Conservation (phyloP, 768 basidiomycete species). For the Leccinellum rugosiceps region DNA sequence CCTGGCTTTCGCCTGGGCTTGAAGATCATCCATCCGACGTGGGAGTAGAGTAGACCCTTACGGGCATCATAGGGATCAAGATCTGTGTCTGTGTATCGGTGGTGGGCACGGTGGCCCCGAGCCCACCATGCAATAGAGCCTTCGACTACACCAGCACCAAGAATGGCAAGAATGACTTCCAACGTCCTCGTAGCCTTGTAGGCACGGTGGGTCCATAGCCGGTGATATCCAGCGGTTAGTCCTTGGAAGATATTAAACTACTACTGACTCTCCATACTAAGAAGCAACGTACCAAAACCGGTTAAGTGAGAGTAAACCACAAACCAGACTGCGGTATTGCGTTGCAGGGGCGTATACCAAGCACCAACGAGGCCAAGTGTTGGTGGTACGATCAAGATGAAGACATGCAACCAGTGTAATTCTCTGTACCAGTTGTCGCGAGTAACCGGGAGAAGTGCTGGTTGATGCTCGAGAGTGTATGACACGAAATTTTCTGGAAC, state of each 20-base stretch:
- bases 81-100: conserved; percentile 92
- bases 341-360: conserved; percentile 1
- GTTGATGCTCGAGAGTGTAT: conserved; percentile 7
- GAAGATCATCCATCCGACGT: conserved; percentile 86
- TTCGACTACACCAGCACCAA: conserved; percentile 86
- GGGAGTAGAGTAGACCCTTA: conserved; percentile 78
- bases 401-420: conserved; percentile 6
- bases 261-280: neutral
- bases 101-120: conserved; percentile 91
- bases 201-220: conserved; percentile 89
- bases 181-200: conserved; percentile 86
- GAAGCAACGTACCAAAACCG: conserved; percentile 59
- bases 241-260: conserved; percentile 35
- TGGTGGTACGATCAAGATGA: conserved; percentile 4
- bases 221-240: conserved; percentile 89
- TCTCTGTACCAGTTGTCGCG: conserved; percentile 13
- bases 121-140: conserved; percentile 99
- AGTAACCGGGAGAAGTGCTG: conserved; percentile 6
- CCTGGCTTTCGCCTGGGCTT: conserved; percentile 85
- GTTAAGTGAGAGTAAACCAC: conserved; percentile 54
- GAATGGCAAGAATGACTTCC: conserved; percentile 77
- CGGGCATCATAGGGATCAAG: conserved; percentile 92
- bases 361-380: conserved; percentile 3
- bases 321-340: conserved; percentile 1
- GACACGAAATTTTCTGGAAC: conserved; percentile 10